Conservation (phyloP, 2,329 filamentous ascomycete genomes). For the Rutstroemia sp. region DNA sequence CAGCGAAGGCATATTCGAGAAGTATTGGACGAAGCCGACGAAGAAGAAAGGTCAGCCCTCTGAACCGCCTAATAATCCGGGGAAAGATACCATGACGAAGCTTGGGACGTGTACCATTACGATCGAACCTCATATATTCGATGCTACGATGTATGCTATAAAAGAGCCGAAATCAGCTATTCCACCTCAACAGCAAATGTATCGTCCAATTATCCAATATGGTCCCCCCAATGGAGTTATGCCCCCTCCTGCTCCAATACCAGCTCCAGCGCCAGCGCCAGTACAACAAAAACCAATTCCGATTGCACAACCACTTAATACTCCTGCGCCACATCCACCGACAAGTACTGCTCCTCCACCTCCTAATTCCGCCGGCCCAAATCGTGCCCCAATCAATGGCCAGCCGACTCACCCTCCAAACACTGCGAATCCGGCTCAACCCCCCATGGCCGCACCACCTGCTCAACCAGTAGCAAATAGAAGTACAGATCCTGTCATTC, state of each 20-base stretch:
- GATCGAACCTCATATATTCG: slow-evolving; percentile 73
- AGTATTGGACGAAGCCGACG: slow-evolving; percentile 68
- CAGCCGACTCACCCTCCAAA: not conserved
- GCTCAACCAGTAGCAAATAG: slow-evolving; percentile 23
- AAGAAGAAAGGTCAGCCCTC: slow-evolving; percentile 62
- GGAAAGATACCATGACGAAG: slow-evolving; percentile 65
- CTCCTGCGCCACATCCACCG: not conserved
- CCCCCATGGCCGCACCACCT: slow-evolving; percentile 3
- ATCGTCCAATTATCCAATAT: slow-evolving; percentile 57
- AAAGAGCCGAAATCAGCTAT: slow-evolving; percentile 44
- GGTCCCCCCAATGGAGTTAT: slow-evolving; percentile 56
- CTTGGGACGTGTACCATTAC: slow-evolving; percentile 67
- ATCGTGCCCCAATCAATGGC: not conserved
- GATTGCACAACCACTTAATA: slow-evolving; percentile 18
- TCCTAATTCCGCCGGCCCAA: not conserved
- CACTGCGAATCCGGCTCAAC: slow-evolving; percentile 1
- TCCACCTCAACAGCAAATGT: slow-evolving; percentile 27
- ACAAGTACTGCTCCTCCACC: not conserved
- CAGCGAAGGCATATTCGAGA: slow-evolving; percentile 64
- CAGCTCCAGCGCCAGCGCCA: slow-evolving; percentile 32
- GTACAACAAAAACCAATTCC: slow-evolving; percentile 26
- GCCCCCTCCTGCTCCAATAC: slow-evolving; percentile 44
- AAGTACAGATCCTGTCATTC: slow-evolving; percentile 69
- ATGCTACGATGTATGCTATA: slow-evolving; percentile 66
- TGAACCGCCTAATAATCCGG: slow-evolving; percentile 54